These are phyloP conservation scores for Spongospora subterranea DNA, from an alignment of 208 protist species.

Conservation along the genomic window DNA sequence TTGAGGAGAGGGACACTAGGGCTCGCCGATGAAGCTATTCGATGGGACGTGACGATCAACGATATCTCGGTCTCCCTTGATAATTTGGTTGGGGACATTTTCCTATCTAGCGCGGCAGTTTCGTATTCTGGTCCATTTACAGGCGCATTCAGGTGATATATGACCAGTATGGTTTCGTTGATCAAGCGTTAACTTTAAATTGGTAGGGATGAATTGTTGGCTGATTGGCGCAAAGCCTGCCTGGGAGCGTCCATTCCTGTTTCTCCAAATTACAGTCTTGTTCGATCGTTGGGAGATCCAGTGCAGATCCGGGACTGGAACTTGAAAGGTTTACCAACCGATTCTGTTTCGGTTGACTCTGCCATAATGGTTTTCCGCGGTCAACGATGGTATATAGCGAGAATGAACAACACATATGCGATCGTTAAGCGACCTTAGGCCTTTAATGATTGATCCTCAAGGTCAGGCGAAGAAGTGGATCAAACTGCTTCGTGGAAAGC, in stretches of 20 bases:
- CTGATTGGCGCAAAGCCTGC: slow-evolving; percentile 72
- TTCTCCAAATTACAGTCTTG: slow-evolving; percentile 78
- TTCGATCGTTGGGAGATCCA: slow-evolving; percentile 85
- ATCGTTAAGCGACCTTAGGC: neutral
- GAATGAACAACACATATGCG: too few relatives aligned
- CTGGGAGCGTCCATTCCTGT: slow-evolving; percentile 71
- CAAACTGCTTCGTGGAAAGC: slow-evolving; percentile 46
- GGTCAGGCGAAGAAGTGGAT: slow-evolving; percentile 73
- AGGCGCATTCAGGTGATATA: slow-evolving; percentile 73
- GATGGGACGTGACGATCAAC: slow-evolving; percentile 89
- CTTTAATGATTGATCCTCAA: slow-evolving; percentile 76
- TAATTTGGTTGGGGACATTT: slow-evolving; percentile 87
- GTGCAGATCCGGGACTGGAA: slow-evolving; percentile 94
- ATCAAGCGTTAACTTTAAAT: neutral
- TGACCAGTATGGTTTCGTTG: neutral
- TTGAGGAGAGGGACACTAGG: slow-evolving; percentile 67
- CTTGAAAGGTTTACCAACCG: slow-evolving; percentile 91
- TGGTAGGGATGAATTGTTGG: slow-evolving; percentile 49
- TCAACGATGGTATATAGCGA: slow-evolving; percentile 68
- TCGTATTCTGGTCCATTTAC: slow-evolving; percentile 93
- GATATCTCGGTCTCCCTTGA: slow-evolving; percentile 74
- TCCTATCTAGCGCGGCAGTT: slow-evolving; percentile 90
- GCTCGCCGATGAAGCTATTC: slow-evolving; percentile 88
- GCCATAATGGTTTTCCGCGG: slow-evolving; percentile 78
- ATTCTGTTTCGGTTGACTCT: slow-evolving; percentile 93